phyloP scores from a whole-genome alignment of 192 early-diverging fungal genomes.

The Dissophora ornata region DNA sequence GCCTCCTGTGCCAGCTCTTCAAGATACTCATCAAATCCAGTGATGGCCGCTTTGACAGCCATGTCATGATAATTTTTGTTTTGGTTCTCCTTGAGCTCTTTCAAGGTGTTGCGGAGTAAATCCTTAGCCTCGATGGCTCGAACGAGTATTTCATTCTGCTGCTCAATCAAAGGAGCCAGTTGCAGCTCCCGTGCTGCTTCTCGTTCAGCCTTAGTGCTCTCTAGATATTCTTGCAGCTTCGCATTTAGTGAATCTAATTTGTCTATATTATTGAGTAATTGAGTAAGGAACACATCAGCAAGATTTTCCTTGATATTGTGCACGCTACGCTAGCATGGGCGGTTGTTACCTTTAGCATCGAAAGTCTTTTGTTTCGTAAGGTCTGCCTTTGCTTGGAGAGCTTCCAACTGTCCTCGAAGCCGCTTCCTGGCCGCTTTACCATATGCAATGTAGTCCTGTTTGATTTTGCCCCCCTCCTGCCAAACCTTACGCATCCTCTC shows the following conservation, averaged over 20 bases:
- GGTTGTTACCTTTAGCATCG: slow-evolving; percentile 34
- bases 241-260: slow-evolving; percentile 15
- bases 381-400: slow-evolving; percentile 1
- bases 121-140: slow-evolving; percentile 42
- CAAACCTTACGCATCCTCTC: slow-evolving; percentile 8
- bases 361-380: slow-evolving; percentile 17
- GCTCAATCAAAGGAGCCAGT: slow-evolving; percentile 27
- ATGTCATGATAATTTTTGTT: slow-evolving; percentile 82
- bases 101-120: slow-evolving; percentile 50
- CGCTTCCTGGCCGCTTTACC: slow-evolving; percentile 32
- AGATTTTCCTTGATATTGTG: too few relatives aligned
- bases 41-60: slow-evolving; percentile 72
- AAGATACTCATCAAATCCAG: slow-evolving; percentile 71
- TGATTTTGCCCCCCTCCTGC: slow-evolving; percentile 38
- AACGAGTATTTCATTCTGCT: slow-evolving; percentile 21
- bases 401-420: slow-evolving; percentile 16
- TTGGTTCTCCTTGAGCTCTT: slow-evolving; percentile 68
- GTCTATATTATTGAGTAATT: background rate
- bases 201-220: slow-evolving; percentile 32
- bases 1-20: slow-evolving; percentile 55
- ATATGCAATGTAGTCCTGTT: slow-evolving; percentile 37
- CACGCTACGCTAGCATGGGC: too few relatives aligned
- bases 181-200: slow-evolving; percentile 30
- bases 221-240: slow-evolving; percentile 19
- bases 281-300: too few relatives aligned